phyloP scores from a whole-genome alignment of 495 filamentous ascomycete species.

The Penicillium canariense region DNA sequence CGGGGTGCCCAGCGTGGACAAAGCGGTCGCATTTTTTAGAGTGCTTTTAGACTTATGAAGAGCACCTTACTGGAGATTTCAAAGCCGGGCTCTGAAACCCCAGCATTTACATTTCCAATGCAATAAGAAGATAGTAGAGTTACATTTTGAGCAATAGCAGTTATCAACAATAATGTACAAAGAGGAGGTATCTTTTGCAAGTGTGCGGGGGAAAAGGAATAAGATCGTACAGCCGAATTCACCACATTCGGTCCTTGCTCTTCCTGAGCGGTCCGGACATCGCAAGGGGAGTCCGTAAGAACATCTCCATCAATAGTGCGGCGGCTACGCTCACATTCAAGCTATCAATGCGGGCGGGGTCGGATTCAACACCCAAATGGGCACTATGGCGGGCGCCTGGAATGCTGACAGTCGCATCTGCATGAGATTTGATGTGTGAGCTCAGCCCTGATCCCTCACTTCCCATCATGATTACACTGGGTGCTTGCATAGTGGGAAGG shows the following conservation, averaged over 20 bases:
- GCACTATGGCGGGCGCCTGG: constrained; percentile 39
- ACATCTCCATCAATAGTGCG: constrained; percentile 66
- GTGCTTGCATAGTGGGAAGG: constrained; percentile 54
- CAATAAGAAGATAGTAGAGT: not conserved
- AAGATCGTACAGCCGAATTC: constrained; percentile 15
- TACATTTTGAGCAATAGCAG: not conserved
- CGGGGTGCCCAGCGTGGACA: not conserved
- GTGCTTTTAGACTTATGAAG: not conserved
- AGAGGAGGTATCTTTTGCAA: constrained; percentile 13
- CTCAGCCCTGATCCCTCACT: constrained; percentile 76
- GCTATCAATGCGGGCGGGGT: constrained; percentile 61
- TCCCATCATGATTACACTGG: constrained; percentile 78
- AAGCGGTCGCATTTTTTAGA: not conserved
- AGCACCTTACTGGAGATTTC: not conserved
- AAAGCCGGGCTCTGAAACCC: not conserved
- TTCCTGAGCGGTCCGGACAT: constrained; percentile 28
- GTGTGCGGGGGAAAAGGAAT: constrained; percentile 6
- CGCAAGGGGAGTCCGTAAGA: constrained; percentile 48
- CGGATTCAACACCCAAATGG: constrained; percentile 31
- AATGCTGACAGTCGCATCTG: constrained; percentile 60
- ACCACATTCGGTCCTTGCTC: constrained; percentile 22
- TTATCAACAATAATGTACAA: constrained; percentile 17
- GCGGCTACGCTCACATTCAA: constrained; percentile 88
- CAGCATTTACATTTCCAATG: not conserved
- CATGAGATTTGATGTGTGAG: constrained; percentile 56